Conservation (phyloP, 371 early-diverging fungal species). For the Phascolomyces articulosus region DNA sequence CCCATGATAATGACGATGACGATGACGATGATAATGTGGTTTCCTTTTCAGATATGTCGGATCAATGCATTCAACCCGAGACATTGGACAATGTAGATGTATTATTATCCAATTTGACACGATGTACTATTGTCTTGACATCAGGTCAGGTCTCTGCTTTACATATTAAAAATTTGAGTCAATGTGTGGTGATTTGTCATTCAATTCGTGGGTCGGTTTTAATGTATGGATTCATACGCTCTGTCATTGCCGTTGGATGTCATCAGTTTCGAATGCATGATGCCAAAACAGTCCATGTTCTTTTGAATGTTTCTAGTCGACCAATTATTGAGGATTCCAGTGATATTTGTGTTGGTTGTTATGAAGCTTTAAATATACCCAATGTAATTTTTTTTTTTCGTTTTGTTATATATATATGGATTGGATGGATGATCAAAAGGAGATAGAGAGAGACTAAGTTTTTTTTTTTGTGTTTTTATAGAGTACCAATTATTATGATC, state of each 20-base stretch:
- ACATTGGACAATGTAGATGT: conserved; percentile 45
- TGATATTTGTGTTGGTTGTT: conserved; percentile 60
- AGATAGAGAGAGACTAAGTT: no score
- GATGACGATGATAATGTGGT: conserved; percentile 10
- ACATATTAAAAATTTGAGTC: conserved; percentile 66
- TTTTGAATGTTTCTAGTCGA: conserved; percentile 70
- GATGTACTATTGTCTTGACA: conserved; percentile 61
- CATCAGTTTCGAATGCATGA: conserved; percentile 87
- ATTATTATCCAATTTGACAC: conserved; percentile 48
- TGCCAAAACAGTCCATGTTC: conserved; percentile 60
- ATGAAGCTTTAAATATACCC: conserved; percentile 14
- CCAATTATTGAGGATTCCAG: conserved; percentile 85
- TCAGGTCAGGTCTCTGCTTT: conserved; percentile 53
- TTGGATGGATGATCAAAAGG: neutral
- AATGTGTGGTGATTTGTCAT: conserved; percentile 65
- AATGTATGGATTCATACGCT: conserved; percentile 61
- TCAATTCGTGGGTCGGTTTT: conserved; percentile 72
- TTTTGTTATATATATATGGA: neutral
- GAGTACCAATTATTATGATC: conserved; percentile 36
- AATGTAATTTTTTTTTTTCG: no score
- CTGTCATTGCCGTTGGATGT: conserved; percentile 66
- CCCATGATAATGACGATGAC: neutral
- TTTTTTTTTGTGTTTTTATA: conserved; percentile 15
- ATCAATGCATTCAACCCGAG: conserved; percentile 2
- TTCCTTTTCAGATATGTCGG: conserved; percentile 22